Conservation (phyloP, 768 basidiomycete species). For the Leucosporidium scottii region DNA sequence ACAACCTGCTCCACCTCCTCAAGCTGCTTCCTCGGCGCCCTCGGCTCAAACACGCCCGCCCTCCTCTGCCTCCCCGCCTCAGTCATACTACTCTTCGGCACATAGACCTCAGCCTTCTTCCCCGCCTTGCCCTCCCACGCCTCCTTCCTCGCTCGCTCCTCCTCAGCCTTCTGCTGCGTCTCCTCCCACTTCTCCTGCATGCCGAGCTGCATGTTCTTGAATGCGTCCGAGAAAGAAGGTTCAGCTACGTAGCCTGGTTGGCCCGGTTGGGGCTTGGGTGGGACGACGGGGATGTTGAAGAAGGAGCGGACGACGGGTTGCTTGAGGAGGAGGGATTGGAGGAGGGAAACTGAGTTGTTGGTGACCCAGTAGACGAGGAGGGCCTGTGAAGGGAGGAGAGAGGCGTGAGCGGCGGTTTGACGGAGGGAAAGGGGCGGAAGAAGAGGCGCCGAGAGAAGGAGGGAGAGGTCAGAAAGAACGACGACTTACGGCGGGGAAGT, state of each 20-base stretch:
- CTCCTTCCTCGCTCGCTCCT: not conserved
- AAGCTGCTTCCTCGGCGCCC: not conserved
- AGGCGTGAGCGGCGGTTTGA: conserved; percentile 1
- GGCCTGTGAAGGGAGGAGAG: conserved; percentile 44
- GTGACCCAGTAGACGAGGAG: conserved; percentile 55
- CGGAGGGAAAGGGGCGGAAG: no score
- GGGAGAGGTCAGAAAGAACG: not conserved
- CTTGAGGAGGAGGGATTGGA: conserved; percentile 52
- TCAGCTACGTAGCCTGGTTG: conserved; percentile 25
- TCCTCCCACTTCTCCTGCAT: conserved; percentile 25
- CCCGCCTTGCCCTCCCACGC: not conserved
- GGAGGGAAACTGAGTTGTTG: conserved; percentile 50
- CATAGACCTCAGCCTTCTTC: conserved; percentile 8
- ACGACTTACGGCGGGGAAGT: conserved; percentile 60
- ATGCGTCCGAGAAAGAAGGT: conserved; percentile 31
- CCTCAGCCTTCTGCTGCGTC: conserved; percentile 14
- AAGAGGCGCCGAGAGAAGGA: not conserved
- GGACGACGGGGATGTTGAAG: conserved; percentile 36
- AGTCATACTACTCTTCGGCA: conserved; percentile 4
- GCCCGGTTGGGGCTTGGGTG: conserved; percentile 30
- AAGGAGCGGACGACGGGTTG: conserved; percentile 45
- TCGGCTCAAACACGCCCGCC: not conserved
- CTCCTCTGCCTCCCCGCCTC: not conserved
- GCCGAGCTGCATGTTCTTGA: conserved; percentile 22
- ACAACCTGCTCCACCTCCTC: not conserved